Base-by-base conservation (phyloP, 2,329 filamentous ascomycete species). In the Fusarium sp. region DNA sequence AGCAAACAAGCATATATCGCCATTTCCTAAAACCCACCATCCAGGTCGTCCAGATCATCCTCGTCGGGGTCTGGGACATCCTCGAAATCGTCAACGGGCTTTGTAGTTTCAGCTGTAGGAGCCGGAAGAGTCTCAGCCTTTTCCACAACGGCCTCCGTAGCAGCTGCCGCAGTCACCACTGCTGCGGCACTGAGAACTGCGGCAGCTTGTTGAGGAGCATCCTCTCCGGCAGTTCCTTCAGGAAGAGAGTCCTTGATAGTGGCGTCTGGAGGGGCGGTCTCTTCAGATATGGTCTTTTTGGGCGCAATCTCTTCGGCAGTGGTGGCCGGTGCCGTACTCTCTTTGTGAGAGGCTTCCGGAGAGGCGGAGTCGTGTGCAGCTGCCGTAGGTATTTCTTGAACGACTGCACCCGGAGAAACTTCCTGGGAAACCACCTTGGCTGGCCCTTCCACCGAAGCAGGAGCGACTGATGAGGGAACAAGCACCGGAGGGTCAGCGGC, bases 21-120 rank as follows among this genome's bases (percentile, higher is more conserved):
- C 18, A n/a, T 19, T 37, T 42, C 13, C 59, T 30, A 21, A 14
- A 39, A 50, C 59, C 8, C 42, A 93, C 93, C 93, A 81, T 99
- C 96, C 45, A 99, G 84, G 76, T 98, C 96, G 76, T 98, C 93
- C 21, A 96, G 83, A 73, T 96, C 93, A 79, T 96, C 96, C 80
- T 97, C 94, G 71, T 98, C 95, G 9, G 94, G 95, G 75, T 98
- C 95, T 21, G 94, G 91, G 18, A 91, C 89, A 71, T 91, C 87
- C 23, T 86, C 87, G 23, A 79, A 74, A 18, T 67, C 62, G 11
- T 74, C 69, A 12, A 55, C 34, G 11, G 30, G 25, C 34, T 62
- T 58, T 37, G 43, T 31, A 11, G 25, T 43, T 12, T 61, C 46
- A 21, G 41, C 42, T 49, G 19, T 28, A 12, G 53, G 54, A 16